Conservation (phyloP, 345 rosid species). For the Rubroshorea leprosula region DNA sequence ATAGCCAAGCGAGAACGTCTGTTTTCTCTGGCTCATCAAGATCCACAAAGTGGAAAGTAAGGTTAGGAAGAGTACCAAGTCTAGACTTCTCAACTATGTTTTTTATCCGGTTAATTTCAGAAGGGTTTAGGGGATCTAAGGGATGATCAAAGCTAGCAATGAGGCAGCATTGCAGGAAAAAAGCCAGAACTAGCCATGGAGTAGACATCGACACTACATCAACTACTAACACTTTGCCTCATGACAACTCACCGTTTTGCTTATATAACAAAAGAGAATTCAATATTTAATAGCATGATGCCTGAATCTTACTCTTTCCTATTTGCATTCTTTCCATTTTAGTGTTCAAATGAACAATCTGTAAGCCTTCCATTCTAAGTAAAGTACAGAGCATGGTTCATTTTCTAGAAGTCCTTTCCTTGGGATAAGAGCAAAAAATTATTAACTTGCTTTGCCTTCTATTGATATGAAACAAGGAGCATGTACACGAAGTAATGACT, state of each 20-base stretch:
- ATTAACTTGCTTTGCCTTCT: background rate
- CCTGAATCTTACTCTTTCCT: background rate
- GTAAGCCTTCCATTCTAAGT: slow-evolving; percentile 11
- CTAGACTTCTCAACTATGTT: slow-evolving; percentile 36
- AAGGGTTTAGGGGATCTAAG: slow-evolving; percentile 52
- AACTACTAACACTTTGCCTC: slow-evolving; percentile 2
- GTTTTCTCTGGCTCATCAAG: slow-evolving; percentile 71
- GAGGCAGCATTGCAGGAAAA: slow-evolving; percentile 27
- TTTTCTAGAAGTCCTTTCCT: slow-evolving; percentile 14
- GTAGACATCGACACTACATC: slow-evolving; percentile 28
- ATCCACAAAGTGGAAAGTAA: slow-evolving; percentile 59
- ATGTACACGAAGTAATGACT: no score
- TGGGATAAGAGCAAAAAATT: slow-evolving; percentile 21
- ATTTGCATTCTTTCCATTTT: background rate
- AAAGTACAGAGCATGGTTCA: background rate
- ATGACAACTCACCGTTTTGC: slow-evolving; percentile 5
- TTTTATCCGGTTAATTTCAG: slow-evolving; percentile 50
- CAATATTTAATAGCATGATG: background rate
- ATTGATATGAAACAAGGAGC: no score
- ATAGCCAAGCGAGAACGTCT: slow-evolving; percentile 48
- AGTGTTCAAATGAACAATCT: slow-evolving; percentile 3
- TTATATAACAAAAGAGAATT: background rate
- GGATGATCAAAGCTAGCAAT: slow-evolving; percentile 43
- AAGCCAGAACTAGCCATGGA: slow-evolving; percentile 22
- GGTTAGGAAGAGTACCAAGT: slow-evolving; percentile 31